A percentile compares a stretch with the other conserved stretches of the same genome.
These are phyloP conservation scores for Umbilicaria muhlenbergii DNA, from an alignment of 495 filamentous ascomycete genomes.

Conservation along the genomic window DNA sequence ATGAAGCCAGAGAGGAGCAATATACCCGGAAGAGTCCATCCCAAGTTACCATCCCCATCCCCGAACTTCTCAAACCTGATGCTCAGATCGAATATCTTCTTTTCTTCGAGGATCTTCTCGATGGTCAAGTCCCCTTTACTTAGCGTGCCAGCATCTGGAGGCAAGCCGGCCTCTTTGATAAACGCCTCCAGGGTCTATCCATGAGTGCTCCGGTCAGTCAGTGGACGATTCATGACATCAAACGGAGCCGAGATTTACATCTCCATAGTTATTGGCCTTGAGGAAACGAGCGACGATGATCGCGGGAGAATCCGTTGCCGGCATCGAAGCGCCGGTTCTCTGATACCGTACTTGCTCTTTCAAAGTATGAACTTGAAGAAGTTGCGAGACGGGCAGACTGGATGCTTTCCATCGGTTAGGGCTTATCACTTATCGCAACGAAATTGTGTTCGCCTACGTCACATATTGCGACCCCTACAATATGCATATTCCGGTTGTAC, in stretches of 20 bases:
- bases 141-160: constrained; percentile 24
- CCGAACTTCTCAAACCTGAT: constrained; percentile 40
- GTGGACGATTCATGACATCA: no score
- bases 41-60: constrained; percentile 20
- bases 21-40: constrained; percentile 37
- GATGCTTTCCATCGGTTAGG: neutral
- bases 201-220: no score
- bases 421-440: neutral
- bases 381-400: neutral
- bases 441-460: neutral
- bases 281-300: constrained; percentile 48
- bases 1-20: neutral
- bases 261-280: constrained; percentile 39
- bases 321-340: constrained; percentile 15
- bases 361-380: neutral
- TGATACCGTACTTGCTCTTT: neutral
- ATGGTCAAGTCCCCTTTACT: constrained; percentile 36
- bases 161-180: constrained; percentile 43
- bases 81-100: constrained; percentile 43
- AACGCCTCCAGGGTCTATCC: constrained; percentile 39
- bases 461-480: constrained; percentile 5
- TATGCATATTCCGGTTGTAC: neutral
- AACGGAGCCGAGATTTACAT: constrained; percentile 18
- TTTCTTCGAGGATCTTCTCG: constrained; percentile 49
- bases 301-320: constrained; percentile 27